Evolutionary conservation across 306 rosid species (phyloP), one percentile per base, ranked within the genome.

Genomic region (Cercis canadensis): DNA sequence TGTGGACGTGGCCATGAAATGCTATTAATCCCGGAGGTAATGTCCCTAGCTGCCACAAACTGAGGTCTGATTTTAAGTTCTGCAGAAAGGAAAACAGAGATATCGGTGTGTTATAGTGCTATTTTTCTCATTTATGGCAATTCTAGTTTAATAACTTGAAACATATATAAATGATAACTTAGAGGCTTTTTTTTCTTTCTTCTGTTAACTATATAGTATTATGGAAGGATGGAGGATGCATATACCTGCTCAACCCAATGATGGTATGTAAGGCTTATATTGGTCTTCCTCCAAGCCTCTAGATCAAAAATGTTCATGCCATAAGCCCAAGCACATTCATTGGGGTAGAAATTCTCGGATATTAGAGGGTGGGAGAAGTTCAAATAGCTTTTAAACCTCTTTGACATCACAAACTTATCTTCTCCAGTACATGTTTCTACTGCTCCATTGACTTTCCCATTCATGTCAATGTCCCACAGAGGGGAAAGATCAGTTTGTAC

Each of bases 1-100:
- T 72, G 50, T 85, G 90, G 68, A 95, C 96, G 57, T 91, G 90
- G 18, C 97, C 96, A 34, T 89, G 97, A 87, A 95, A 95, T 65
- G 99, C 99, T 83, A 95, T 95, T 83, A 95, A 85, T 36, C 97
- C 97, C 4, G 99, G 99, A 73, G 97, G 99, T 75, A 95, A 83
- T 62, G 99, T 95, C 63, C 99, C 99, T 69, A 95, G 85, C 82
- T 95, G 99, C 99, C 99, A 95, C 74, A 95, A 75, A 77, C 96
- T 95, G 68, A 95, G 86, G 80, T 91, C 99, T 57, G 99, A 91
- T 80, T 89, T 91, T 85, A 95, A 83, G 84, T 95, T 95, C 99
- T 95, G 87, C 79, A 83, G 32, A 39, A 39, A 76, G 57, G 74
- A 51, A 55, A 43, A 36, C 65, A 56, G 4, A 56, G 45, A 56